Evolutionary conservation across 306 rosid genomes (phyloP), one percentile per base, ranked within the genome.

Genomic region (Prunus dulcis): DNA sequence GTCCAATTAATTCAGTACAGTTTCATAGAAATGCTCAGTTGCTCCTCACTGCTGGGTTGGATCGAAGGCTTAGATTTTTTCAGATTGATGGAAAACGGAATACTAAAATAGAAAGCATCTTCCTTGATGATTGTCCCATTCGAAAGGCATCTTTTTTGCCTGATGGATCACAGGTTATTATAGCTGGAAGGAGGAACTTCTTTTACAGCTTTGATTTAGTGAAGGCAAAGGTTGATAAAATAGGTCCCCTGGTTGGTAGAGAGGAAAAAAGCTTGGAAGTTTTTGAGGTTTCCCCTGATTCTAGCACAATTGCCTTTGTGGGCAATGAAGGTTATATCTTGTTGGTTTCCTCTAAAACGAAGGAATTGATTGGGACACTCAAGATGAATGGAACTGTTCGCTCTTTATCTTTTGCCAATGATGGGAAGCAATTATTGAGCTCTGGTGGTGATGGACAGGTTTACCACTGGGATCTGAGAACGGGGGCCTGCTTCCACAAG

Each of bases 291-390:
- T 90, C 97, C 72, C 89, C 96, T 25, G 96, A 95, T 84, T 95
- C 98, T 72, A 78, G 84, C 73, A 83, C 80, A n/a, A 80, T 95
- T 79, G 98, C 97, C 12, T 92, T 90, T 83, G 86, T 80, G 49
- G 97, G 97, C 30, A 95, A 95, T 81, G 97, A 95, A 84, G 98
- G 98, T 55, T 88, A 95, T 79, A 90, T 95, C 86, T 85, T 95
- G 76, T 68, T 95, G 82, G 97, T 95, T 64, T 92, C 97, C 43
- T 57, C 96, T 12, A 95, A 89, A 82, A 85, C 97, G 3, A 95
- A 95, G 86, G 92, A 92, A 76, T 80, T 95, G 68, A 70, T 90
- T 13, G 97, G 93, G 58, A 95, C 97, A 3, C 86, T 92, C 13
- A 95, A 95, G 90, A 95, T 95, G 97, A 95, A 91, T 62, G 99